Evolutionary conservation across 2,329 filamentous ascomycete genomes (phyloP).

Genomic region (Penicillium verrucosum): DNA sequence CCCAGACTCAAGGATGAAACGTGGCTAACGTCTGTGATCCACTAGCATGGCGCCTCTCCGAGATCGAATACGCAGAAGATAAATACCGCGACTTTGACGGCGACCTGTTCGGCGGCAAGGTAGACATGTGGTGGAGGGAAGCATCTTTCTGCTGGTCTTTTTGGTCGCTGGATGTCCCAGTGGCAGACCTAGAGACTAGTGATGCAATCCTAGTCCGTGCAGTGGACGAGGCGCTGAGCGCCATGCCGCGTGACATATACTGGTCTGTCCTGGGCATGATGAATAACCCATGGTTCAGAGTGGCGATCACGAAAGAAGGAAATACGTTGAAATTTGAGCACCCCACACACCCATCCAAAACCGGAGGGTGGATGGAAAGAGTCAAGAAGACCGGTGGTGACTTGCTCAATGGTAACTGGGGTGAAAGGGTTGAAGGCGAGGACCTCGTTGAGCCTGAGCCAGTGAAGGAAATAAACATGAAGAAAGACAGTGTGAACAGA

Average conservation of each 20-base stretch:
- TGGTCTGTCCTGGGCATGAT: slow-evolving; percentile 96
- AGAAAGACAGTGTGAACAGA: slow-evolving; percentile 61
- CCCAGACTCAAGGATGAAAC: background rate
- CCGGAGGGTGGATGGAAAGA: slow-evolving; percentile 90
- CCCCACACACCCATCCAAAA: slow-evolving; percentile 74
- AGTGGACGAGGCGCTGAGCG: slow-evolving; percentile 86
- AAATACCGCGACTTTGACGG: slow-evolving; percentile 67
- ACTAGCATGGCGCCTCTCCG: slow-evolving; percentile 67
- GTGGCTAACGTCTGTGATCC: slow-evolving; percentile 8
- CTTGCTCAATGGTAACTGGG: slow-evolving; percentile 79
- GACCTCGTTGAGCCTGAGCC: slow-evolving; percentile 47
- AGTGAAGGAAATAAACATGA: slow-evolving; percentile 71
- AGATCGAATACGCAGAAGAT: slow-evolving; percentile 81
- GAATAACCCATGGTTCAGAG: slow-evolving; percentile 92
- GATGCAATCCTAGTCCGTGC: slow-evolving; percentile 76
- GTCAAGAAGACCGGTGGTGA: slow-evolving; percentile 81
- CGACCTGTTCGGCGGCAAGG: slow-evolving; percentile 66
- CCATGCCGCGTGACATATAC: slow-evolving; percentile 90
- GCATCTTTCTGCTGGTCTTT: slow-evolving; percentile 89
- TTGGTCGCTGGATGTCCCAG: slow-evolving; percentile 70
- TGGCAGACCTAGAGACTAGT: slow-evolving; percentile 60
- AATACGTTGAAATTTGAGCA: slow-evolving; percentile 74
- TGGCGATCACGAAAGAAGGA: slow-evolving; percentile 69
- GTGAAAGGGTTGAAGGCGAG: slow-evolving; percentile 61
- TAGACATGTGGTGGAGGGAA: slow-evolving; percentile 81